Evolutionary conservation across 768 basidiomycete genomes (phyloP).

Genomic region (Suillus brevipes): DNA sequence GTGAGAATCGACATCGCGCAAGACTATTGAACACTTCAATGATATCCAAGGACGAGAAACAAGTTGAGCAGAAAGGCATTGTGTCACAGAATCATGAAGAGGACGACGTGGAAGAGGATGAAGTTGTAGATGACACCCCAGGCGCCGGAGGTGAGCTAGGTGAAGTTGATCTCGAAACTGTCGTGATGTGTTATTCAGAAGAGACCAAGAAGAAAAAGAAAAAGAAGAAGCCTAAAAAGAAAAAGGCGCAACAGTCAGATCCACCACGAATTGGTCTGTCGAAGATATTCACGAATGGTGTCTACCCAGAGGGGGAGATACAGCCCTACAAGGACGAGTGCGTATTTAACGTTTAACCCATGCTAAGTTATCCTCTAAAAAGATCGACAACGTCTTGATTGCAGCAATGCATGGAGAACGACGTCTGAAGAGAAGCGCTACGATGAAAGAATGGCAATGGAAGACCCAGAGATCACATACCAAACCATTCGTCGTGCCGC

Average conservation of each 20-base stretch:
- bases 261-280: slow-evolving; percentile 89
- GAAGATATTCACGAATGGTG: slow-evolving; percentile 83
- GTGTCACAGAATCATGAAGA: slow-evolving; percentile 21
- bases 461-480: slow-evolving; percentile 85
- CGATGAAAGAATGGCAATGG: slow-evolving; percentile 71
- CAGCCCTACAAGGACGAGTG: slow-evolving; percentile 92
- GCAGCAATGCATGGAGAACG: slow-evolving; percentile 84
- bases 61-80: slow-evolving; percentile 15
- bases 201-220: slow-evolving; percentile 84
- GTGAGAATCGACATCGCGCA: neutral
- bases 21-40: slow-evolving; percentile 9
- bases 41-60: slow-evolving; percentile 19
- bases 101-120: slow-evolving; percentile 37
- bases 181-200: slow-evolving; percentile 1
- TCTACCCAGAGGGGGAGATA: slow-evolving; percentile 89
- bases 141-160: slow-evolving; percentile 27
- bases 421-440: slow-evolving; percentile 91
- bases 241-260: slow-evolving; percentile 79
- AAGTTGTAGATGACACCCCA: slow-evolving; percentile 23
- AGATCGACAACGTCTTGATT: slow-evolving; percentile 5
- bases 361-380: neutral
- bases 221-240: slow-evolving; percentile 91
- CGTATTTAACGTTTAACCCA: slow-evolving; percentile 36
- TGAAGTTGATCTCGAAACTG: neutral
- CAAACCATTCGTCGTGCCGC: slow-evolving; percentile 87